Base-by-base conservation (phyloP, 495 filamentous ascomycete species). In the Neurospora pannonica region DNA sequence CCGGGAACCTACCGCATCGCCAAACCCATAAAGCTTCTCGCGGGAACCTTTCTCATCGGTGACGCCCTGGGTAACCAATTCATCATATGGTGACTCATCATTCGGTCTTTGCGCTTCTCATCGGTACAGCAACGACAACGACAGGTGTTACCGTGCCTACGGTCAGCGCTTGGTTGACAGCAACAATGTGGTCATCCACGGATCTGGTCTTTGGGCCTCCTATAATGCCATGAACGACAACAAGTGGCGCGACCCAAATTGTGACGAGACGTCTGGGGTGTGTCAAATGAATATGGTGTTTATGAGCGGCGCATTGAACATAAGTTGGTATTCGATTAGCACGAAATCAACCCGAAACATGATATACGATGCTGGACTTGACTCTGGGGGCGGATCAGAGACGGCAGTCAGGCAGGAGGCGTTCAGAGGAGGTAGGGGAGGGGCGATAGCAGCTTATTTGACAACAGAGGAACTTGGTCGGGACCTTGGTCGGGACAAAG, bases 201-300 rank as follows among this genome's bases (percentile, higher is more conserved):
- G 86, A 1, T 82, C 83, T 1, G 85, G 81, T 24, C 81, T 87
- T 71, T 89, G 87, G 87, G 81, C 78, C 0, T 89, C 88, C 70
- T 88, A 85, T 77, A 86, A 88, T 76, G 78, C 79, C 28, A 78
- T 80, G 78, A 67, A 71, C 21, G 75, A 78, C 34, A 76, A 76
- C n/a, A 31, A 36, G 46, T 79, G 76, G 70, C 70, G 11, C 17
- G 76, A 77, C 24, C 71, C 76, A 17, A 40, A 75, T 42, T 82
- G 76, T 69, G 62, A 40, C 0, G 43, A 34, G 7, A 75, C 75
- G 38, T 74, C 77, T n/a, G 81, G 78, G 5, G 74, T 79, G 8
- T 87, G 84, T 69, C 85, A 87, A 78, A 77, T 76, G 54, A 87
- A 87, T 67, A 81, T 82, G 74, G 79, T 83, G 71, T 82, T 78